A percentile compares a stretch with the other conserved stretches of the same genome.
Conservation (phyloP, 2,329 filamentous ascomycete species). For the Exophiala spinifera region DNA sequence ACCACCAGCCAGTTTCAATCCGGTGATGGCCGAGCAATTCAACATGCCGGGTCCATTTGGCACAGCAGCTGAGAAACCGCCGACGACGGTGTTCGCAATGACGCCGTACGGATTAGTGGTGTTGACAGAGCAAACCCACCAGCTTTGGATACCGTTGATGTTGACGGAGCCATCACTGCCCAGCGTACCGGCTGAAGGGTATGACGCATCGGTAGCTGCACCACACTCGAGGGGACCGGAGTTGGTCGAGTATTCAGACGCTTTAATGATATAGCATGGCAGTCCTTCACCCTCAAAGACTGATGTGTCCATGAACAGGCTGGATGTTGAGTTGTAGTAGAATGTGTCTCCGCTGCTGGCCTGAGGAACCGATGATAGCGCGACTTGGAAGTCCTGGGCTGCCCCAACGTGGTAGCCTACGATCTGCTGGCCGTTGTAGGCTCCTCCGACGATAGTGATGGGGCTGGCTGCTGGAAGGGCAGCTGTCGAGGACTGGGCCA, state of each 20-base stretch:
- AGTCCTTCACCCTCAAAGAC: neutral
- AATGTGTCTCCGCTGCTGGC: neutral
- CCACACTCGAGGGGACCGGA: conserved; percentile 1
- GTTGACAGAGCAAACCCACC: conserved; percentile 5
- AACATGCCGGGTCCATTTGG: neutral
- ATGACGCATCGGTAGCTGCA: neutral
- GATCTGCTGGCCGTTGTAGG: neutral
- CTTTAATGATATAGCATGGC: conserved; percentile 3
- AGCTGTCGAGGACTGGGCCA: neutral
- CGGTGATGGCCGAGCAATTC: neutral
- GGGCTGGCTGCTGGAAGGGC: neutral
- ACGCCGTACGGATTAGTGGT: conserved; percentile 1
- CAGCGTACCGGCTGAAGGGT: neutral
- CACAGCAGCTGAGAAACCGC: neutral
- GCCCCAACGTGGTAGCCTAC: conserved; percentile 1
- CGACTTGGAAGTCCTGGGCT: conserved; percentile 4
- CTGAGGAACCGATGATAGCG: neutral
- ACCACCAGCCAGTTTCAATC: neutral
- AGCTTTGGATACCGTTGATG: conserved; percentile 1
- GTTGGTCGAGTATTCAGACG: neutral
- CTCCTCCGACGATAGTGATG: conserved; percentile 2
- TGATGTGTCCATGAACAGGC: neutral
- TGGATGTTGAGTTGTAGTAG: conserved; percentile 2
- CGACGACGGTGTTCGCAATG: conserved; percentile 1
- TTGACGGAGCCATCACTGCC: neutral